Percentiles rank a stretch among this genome's conserved stretches.
These are phyloP conservation scores for Beta macrorhiza DNA, from an alignment of 179 eudicot genomes.

Conservation along the genomic window DNA sequence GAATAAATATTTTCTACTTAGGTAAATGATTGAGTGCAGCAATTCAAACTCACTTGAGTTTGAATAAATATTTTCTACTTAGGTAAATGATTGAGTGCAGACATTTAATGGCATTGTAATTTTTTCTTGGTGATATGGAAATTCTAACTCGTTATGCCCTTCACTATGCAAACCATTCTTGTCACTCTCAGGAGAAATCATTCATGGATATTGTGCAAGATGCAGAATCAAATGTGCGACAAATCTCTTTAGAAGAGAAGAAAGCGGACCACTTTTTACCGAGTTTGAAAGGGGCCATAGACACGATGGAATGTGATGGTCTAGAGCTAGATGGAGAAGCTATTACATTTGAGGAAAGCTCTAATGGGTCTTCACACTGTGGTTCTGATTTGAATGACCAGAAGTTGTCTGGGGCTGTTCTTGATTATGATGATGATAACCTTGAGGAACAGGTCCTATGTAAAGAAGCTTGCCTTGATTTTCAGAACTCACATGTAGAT, in stretches of 20 bases:
- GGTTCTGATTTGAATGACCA: slow-evolving; percentile 47
- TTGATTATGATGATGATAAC: slow-evolving; percentile 51
- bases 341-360: slow-evolving; percentile 32
- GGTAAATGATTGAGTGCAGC: slow-evolving; percentile 1
- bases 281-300: slow-evolving; percentile 34
- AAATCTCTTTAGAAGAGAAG: slow-evolving; percentile 33
- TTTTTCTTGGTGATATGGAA: slow-evolving; percentile 56
- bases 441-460: slow-evolving; percentile 36
- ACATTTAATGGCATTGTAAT: neutral
- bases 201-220: slow-evolving; percentile 37
- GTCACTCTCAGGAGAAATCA: slow-evolving; percentile 49
- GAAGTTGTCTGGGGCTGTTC: slow-evolving; percentile 37
- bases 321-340: slow-evolving; percentile 37
- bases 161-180: slow-evolving; percentile 46
- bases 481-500: slow-evolving; percentile 52
- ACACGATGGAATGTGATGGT: slow-evolving; percentile 32
- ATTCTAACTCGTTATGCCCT: slow-evolving; percentile 53
- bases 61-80: too few species aligned
- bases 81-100: too few species aligned
- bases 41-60: too few species aligned
- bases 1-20: slow-evolving; percentile 21
- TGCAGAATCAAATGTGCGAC: slow-evolving; percentile 39
- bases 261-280: slow-evolving; percentile 34
- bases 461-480: slow-evolving; percentile 46
- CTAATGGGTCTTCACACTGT: slow-evolving; percentile 36